Evolutionary conservation across 139 green algal genomes (phyloP), one percentile per base, ranked within the genome.

Genomic region (Tetradesmus lagerheimii): DNA sequence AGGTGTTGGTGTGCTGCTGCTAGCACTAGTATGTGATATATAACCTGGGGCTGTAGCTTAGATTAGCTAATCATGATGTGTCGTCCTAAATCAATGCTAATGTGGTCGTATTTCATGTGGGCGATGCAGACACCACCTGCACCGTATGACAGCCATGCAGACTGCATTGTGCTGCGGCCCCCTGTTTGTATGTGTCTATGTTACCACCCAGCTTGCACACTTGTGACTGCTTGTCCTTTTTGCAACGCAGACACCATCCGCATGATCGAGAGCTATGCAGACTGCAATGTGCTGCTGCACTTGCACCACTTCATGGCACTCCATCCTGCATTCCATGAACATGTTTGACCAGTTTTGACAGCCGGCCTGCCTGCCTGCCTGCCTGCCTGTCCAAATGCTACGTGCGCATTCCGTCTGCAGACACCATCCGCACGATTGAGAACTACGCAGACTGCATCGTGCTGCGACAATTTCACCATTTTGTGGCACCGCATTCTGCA

Each of bases 381-480:
- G 50, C 50, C 50, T 64, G 50, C 50, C 12, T 64, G 50, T 12
- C 12, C 1, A 3, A 25, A 3, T 20, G 12, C 50, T n/a, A 64
- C 12, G 15, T 64, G 8, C 1, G 15, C 23, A 3, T 25, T 64
- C 8, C 50, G 12, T 8, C 6, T 84, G 82, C 95, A 99, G 98
- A 99, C 92, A 99, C 98, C 0, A 99, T 99, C 39, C 95, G 98
- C 45, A 99, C 98, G 12, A 94, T 99, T 34, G 96, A 99, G 92
- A 94, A 94, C 18, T 99, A 99, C 85, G 93, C 96, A 0, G 98
- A 99, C 94, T 95, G 96, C 89, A 98, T 99, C 85, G 98, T 99
- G 64, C 94, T 99, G 85, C 94, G 98, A 16, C 98, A 99, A 92
- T 99, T 98, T 89, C 93, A 96, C 11, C 11, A 20, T 66, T 25